Base-by-base conservation (phyloP, 176 grass and related monocot genomes). In the Oryza brachyantha region DNA sequence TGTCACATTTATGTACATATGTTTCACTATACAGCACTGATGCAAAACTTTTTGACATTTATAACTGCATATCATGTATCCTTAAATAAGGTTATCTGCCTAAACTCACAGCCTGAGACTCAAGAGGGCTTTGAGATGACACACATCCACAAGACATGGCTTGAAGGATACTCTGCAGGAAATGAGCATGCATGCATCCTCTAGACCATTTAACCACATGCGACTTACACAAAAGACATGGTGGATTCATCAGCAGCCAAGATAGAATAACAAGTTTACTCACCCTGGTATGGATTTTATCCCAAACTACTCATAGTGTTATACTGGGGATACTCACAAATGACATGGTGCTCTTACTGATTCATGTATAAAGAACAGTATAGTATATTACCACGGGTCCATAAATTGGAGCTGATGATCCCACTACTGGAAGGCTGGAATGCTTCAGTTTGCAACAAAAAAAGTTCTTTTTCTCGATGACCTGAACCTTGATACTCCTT, bases 71-170 rank as follows among this genome's bases (percentile, higher is more conserved):
- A 70, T 25, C 58, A 3, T 16, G 25, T 5, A 67, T 83, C 38
- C 0, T 81, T 14, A 72, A 61, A n/a, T 66, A 19, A 77, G 31
- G 8, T 6, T 58, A 36, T 16, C 9, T 83, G 57, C 31, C 61
- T 59, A 13, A 84, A 72, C 68, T 84, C 34, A 26, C 86, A 97
- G 94, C 27, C 79, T 3, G 91, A 88, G 24, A 76, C 31, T 22
- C 46, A 81, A 13, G 74, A 50, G 73, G 86, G 82, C 19, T 86
- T 93, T 39, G 79, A 79, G 59, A 76, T 89, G 36, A 36, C 66
- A 68, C 91, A 86, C 31, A 74, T 89, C 58, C 84, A 88, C 67
- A 92, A 88, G 75, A 90, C 94, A 36, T 97, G 91, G 91, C 75
- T 88, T 67, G 79, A 91, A 88, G 94, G 85, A 81, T 75, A 81